These are phyloP conservation scores for Pythium aristosporum DNA, from an alignment of 352 stramenopile species.

Conservation along the genomic window DNA sequence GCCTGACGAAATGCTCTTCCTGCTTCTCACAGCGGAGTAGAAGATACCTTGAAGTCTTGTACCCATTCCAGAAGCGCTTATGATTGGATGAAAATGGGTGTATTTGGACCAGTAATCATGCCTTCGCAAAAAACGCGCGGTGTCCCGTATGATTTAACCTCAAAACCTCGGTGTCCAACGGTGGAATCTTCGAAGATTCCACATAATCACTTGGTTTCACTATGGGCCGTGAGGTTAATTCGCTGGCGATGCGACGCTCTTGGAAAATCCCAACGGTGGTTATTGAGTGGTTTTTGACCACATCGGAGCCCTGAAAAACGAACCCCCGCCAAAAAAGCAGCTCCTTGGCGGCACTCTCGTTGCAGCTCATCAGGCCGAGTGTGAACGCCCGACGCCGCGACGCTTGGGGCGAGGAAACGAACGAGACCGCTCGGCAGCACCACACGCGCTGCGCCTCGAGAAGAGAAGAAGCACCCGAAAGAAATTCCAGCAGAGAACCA, in stretches of 20 bases:
- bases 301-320: neutral
- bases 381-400: neutral
- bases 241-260: constrained; percentile 5
- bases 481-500: constrained; percentile 14
- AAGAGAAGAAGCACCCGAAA: neutral
- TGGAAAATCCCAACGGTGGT: constrained; percentile 8
- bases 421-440: neutral
- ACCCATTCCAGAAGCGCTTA: neutral
- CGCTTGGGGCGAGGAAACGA: constrained; percentile 15
- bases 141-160: constrained; percentile 14
- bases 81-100: neutral
- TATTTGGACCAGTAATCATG: neutral
- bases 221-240: constrained; percentile 16
- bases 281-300: constrained; percentile 26
- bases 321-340: constrained; percentile 7
- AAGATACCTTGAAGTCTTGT: neutral
- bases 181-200: constrained; percentile 12
- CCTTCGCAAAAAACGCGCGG: too few relatives aligned
- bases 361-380: neutral
- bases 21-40: neutral
- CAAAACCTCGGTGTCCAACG: constrained; percentile 10
- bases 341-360: constrained; percentile 4
- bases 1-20: neutral
- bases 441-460: neutral
- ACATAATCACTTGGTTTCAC: constrained; percentile 5